phyloP scores from a whole-genome alignment of 208 protist genomes.

The Novymonas esmeraldas region DNA sequence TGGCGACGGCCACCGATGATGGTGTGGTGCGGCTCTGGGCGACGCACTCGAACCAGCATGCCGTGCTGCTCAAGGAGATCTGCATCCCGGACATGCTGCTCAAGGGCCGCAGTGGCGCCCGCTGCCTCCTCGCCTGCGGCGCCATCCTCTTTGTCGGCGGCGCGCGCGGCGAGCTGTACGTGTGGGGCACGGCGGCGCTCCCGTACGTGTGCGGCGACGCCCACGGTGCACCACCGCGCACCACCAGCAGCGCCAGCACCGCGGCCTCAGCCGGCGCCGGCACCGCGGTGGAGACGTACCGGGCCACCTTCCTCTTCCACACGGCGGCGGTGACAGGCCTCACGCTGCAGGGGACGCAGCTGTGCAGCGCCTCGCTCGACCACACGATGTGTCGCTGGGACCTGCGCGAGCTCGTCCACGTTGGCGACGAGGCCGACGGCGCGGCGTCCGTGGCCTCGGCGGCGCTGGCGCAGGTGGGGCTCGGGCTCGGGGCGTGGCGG shows the following conservation, averaged over 20 bases:
- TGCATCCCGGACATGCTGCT: slow-evolving; percentile 27
- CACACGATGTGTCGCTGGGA: slow-evolving; percentile 52
- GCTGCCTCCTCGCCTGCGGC: slow-evolving; percentile 40
- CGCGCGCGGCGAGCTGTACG: slow-evolving; percentile 31
- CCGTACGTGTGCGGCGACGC: slow-evolving; percentile 1
- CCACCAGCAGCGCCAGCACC: neutral
- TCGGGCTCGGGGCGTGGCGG: slow-evolving; percentile 6
- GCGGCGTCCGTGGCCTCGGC: slow-evolving; percentile 10
- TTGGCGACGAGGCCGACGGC: slow-evolving; percentile 15
- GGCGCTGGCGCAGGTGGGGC: too few relatives aligned
- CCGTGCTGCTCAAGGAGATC: slow-evolving; percentile 31
- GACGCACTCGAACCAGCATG: slow-evolving; percentile 19
- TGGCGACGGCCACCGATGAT: slow-evolving; percentile 25
- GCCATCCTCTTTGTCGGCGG: slow-evolving; percentile 41
- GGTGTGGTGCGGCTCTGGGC: slow-evolving; percentile 35
- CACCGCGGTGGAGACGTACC: slow-evolving; percentile 10
- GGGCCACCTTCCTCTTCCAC: slow-evolving; percentile 37
- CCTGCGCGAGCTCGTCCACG: slow-evolving; percentile 28
- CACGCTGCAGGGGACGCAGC: slow-evolving; percentile 39
- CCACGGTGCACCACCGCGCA: neutral
- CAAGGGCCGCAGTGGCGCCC: slow-evolving; percentile 21
- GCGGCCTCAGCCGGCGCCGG: neutral
- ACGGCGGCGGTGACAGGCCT: slow-evolving; percentile 41
- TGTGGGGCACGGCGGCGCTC: slow-evolving; percentile 36
- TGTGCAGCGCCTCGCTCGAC: slow-evolving; percentile 42